A percentile compares a stretch with the other conserved stretches of the same genome.
Conservation (phyloP, 306 rosid species). For the Quercus suber region DNA sequence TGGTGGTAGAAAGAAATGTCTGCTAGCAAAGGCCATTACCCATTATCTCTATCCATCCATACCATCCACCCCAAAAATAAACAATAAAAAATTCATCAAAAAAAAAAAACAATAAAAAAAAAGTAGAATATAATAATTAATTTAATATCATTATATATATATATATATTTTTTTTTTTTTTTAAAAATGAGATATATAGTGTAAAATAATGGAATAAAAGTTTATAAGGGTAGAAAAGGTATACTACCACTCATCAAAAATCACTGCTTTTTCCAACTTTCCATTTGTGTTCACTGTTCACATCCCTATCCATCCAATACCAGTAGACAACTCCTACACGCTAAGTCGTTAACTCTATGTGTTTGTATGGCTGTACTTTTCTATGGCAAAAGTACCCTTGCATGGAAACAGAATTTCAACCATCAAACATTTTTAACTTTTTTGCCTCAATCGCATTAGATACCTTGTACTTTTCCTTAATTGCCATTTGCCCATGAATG, state of each 20-base stretch:
- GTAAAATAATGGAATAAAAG: background rate
- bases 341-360: slow-evolving; percentile 53
- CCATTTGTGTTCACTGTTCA: slow-evolving; percentile 33
- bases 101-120: background rate
- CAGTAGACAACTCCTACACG: slow-evolving; percentile 74
- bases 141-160: slow-evolving; percentile 9
- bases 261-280: slow-evolving; percentile 46
- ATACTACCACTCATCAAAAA: slow-evolving; percentile 54
- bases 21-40: slow-evolving; percentile 49
- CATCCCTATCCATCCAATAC: slow-evolving; percentile 60
- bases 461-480: slow-evolving; percentile 41
- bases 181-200: background rate
- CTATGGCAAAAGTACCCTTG: slow-evolving; percentile 48
- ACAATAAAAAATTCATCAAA: background rate
- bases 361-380: slow-evolving; percentile 37
- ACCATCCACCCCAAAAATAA: slow-evolving; percentile 45
- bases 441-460: slow-evolving; percentile 40
- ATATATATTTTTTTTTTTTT: no score
- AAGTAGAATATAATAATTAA: slow-evolving; percentile 20
- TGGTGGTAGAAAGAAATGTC: slow-evolving; percentile 31
- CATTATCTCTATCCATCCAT: slow-evolving; percentile 51
- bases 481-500: slow-evolving; percentile 20
- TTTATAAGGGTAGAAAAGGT: slow-evolving; percentile 45
- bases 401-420: slow-evolving; percentile 29
- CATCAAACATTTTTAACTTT: slow-evolving; percentile 12